Evolutionary conservation across 805 yeast genomes (phyloP).

Genomic region (Metahyphopichia silvanorum): DNA sequence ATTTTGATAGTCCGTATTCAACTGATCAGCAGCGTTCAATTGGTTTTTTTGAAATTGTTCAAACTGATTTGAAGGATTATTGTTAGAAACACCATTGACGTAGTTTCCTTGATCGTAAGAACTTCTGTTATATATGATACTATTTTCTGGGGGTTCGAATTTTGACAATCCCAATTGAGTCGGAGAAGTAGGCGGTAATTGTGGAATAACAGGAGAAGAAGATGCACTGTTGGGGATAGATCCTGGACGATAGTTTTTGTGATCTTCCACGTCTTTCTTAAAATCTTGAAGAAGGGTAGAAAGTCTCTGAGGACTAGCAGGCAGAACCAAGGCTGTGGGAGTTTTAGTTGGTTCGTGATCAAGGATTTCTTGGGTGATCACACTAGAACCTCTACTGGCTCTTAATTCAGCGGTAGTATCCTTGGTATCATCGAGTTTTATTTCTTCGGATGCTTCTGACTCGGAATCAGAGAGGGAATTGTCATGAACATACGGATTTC

Average conservation of each 20-base stretch:
- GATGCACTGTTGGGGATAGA: constrained; percentile 1
- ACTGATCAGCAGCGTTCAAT: constrained; percentile 7
- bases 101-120: neutral
- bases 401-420: constrained; percentile 1
- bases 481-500: constrained; percentile 4
- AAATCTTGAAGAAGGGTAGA: constrained; percentile 25
- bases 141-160: constrained; percentile 6
- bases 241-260: constrained; percentile 16
- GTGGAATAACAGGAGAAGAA: constrained; percentile 5
- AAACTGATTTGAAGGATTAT: constrained; percentile 11
- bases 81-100: constrained; percentile 1
- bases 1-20: constrained; percentile 24
- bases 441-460: neutral
- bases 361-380: neutral
- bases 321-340: neutral
- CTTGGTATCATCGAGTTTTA: constrained; percentile 2
- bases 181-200: constrained; percentile 10
- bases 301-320: constrained; percentile 12
- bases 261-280: constrained; percentile 23
- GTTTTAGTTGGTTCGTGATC: neutral
- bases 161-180: constrained; percentile 11
- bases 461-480: constrained; percentile 1
- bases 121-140: neutral
- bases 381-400: neutral
- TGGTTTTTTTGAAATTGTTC: constrained; percentile 11